Evolutionary conservation across 2,329 filamentous ascomycete genomes (phyloP), one percentile per base, ranked within the genome.

Genomic region (Albifimbria verrucaria): DNA sequence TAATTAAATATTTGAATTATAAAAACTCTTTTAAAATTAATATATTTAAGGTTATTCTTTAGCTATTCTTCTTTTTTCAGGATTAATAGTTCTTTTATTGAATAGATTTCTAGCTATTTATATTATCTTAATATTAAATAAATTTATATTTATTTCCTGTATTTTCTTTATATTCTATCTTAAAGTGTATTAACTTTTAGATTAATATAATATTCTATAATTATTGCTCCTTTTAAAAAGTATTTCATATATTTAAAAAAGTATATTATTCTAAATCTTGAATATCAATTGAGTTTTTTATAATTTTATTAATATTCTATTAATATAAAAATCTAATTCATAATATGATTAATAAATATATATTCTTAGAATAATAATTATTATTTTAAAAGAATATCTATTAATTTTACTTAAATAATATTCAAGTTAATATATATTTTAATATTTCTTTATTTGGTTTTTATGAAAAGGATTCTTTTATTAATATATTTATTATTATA

Each of bases 61-160:
- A 7, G 7, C 7, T 43, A 43, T 32, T 32, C 7, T 32, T 9
- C 15, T 32, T 9, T 32, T 9, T 32, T 56, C 52, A 26, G 61
- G 54, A 3, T 60, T 49, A 45, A 65, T 55, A 52, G 43, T 68
- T 2, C 59, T 69, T 18, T 65, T 68, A 9, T 32, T 32, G 7
- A 32, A 32, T 9, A 43, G 41, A 11, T 18, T 9, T 11, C 15
- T 12, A 36, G 28, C n/a, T 10, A 36, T 10, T 36, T 10, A 10
- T 36, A 36, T 10, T 20, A 18, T 20, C 36, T 39, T 26, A 36
- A 4, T 49, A 32, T 6, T 15, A 6, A 36, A 20, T 28, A 26
- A n/a, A 41, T 36, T 7, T 15, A 24, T 24, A 24, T 48, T 25
- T 48, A 24, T 36, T 22, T 48, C 6, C 12, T 25, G 17, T 2